Conservation (phyloP, 768 basidiomycete genomes). For the Asterophora parasitica region DNA sequence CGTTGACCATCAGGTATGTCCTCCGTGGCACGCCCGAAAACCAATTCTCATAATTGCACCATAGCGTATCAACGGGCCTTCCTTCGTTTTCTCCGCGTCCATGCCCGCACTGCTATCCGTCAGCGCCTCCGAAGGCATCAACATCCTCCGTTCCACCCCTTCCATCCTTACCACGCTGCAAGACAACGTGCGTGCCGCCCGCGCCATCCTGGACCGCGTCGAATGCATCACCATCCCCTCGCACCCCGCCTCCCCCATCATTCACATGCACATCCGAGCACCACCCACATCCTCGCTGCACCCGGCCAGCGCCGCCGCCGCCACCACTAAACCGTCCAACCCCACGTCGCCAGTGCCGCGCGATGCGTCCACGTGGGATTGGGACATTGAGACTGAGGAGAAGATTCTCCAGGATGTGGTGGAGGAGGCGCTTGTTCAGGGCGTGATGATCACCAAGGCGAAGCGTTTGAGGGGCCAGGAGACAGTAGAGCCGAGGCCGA, state of each 20-base stretch:
- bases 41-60: background rate
- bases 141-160: slow-evolving; percentile 70
- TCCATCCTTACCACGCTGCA: slow-evolving; percentile 72
- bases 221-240: slow-evolving; percentile 82
- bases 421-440: slow-evolving; percentile 76
- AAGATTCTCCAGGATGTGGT: slow-evolving; percentile 85
- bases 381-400: slow-evolving; percentile 70
- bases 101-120: slow-evolving; percentile 89
- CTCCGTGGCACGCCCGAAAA: background rate
- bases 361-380: slow-evolving; percentile 44
- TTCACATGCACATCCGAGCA: slow-evolving; percentile 70
- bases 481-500: slow-evolving; percentile 73
- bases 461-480: slow-evolving; percentile 84
- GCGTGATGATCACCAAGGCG: slow-evolving; percentile 82
- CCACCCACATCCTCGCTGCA: slow-evolving; percentile 22
- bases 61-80: slow-evolving; percentile 91
- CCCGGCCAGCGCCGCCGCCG: slow-evolving; percentile 21
- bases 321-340: slow-evolving; percentile 40
- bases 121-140: slow-evolving; percentile 81
- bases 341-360: slow-evolving; percentile 42
- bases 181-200: slow-evolving; percentile 75
- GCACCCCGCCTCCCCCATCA: slow-evolving; percentile 80
- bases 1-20: slow-evolving; percentile 76
- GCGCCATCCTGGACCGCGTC: slow-evolving; percentile 75
- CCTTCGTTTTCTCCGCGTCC: slow-evolving; percentile 95